Evolutionary conservation across 345 rosid genomes (phyloP), one percentile per base, ranked within the genome.

Genomic region (Diplotaxis tenuifolia): DNA sequence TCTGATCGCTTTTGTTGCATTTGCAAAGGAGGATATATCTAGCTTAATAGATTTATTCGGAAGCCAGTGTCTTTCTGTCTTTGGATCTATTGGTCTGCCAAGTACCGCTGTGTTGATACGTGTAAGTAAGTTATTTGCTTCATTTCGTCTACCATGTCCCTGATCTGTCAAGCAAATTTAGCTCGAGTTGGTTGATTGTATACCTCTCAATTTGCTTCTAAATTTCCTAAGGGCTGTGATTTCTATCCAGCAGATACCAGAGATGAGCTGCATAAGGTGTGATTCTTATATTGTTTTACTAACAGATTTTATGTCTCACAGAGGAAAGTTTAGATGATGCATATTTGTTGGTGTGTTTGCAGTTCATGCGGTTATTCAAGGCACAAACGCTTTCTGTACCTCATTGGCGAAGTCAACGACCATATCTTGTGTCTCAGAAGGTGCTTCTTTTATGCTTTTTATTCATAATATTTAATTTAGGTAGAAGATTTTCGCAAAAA

Each of bases 181-280:
- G 0, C 32, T 62, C 38, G 15, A 22, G 65, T 49, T 76, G 61
- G 32, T 40, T 69, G 32, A 62, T 36, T 63, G 45, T 89, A 88
- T 74, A 75, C 77, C 65, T 84, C 89, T 70, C 69, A 80, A 73
- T 89, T 94, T 79, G 80, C 87, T 52, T 45, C 91, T 65, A 91
- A 89, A 74, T 91, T 94, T 76, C 96, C 96, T 18, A 91, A 87
- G 79, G 97, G 89, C 65, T 89, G 97, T 62, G 91, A 85, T 80
- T 91, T 89, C 80, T 91, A 75, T 82, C 83, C 90, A 16, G 97
- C 91, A 50, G 97, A 94, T 84, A 89, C 95, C 14, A 88, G 79
- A 83, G 96, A 91, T 57, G 98, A 94, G 57, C 76, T 94, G 87
- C 95, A 89, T 72, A 94, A 91, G 97, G 98, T 94, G 9, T 66